Percentiles rank a stretch among this genome's conserved stretches.
Conservation (phyloP, 257 asterid genomes). For the Cinchona pubescens region DNA sequence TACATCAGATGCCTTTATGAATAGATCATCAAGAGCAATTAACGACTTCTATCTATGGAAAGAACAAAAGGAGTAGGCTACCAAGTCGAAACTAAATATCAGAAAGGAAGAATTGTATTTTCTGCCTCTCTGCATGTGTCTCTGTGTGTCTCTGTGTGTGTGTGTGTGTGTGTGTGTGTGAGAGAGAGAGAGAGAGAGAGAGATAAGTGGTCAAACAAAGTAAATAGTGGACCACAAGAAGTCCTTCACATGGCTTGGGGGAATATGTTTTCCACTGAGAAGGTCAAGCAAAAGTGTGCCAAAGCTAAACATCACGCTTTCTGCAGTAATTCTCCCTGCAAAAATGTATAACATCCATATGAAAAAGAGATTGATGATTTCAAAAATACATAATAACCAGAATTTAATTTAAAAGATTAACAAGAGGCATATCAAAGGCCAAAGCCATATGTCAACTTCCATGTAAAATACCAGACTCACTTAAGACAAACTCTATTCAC, state of each 20-base stretch:
- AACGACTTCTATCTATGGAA: neutral
- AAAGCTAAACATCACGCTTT: constrained; percentile 87
- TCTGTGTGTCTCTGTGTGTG: neutral
- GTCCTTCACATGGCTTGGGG: constrained; percentile 91
- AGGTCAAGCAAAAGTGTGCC: constrained; percentile 95
- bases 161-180: neutral
- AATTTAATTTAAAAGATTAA: neutral
- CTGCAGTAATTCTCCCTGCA: constrained; percentile 84
- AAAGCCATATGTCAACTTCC: neutral
- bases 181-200: neutral
- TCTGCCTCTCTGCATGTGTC: neutral
- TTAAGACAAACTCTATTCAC: neutral
- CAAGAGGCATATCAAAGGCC: neutral
- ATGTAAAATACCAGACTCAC: neutral
- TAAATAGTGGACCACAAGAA: constrained; percentile 8
- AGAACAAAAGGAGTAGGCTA: neutral
- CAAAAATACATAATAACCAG: neutral
- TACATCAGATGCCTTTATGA: neutral
- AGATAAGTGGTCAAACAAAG: neutral
- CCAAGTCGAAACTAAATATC: neutral
- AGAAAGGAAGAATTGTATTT: too few relatives aligned
- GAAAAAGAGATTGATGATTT: neutral
- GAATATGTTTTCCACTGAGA: constrained; percentile 93
- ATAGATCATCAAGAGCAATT: neutral
- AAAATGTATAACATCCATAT: constrained; percentile 12